Base-by-base conservation (phyloP, 129 eudicot species). In the Chrysanthemum seticuspe region DNA sequence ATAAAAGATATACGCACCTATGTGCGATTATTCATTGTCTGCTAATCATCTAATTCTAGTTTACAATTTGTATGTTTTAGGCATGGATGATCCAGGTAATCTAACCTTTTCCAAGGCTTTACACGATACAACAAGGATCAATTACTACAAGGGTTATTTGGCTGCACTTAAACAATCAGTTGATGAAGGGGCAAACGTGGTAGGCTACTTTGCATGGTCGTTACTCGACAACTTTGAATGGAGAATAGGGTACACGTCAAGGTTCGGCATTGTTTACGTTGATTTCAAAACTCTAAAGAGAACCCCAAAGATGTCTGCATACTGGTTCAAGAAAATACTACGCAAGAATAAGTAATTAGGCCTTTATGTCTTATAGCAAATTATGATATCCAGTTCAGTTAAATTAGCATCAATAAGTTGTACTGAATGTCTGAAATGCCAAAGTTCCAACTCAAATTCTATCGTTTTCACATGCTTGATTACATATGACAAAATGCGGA, bases 201-300 rank as follows among this genome's bases (percentile, higher is more conserved):
- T 76, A 8, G 98, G 98, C 68, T 93, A 90, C 83, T 93, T 93
- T 82, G 96, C 94, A 1, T 93, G 98, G 98, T 87, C 98, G 5
- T 81, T 89, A 44, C 86, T 93, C 5, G 98, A 93, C 72, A 93
- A 93, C 75, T 93, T 89, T 36, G 98, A 93, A 55, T 93, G 98
- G 98, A 79, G 97, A 79, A 61, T 86, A 61, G 98, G 97, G 13
- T 93, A 93, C 67, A 87, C 97, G 10, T 90, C 97, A 40, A 79
- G 98, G 59, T 93, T 93, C 68, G 98, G 97, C 63, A 82, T 93
- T 6, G 92, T 87, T 11, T 90, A 87, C 4, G 97, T 93, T 6
- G 93, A 93, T 79, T 93, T 82, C 81, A 83, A 86, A 14, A 84
- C 88, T 52, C 92, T 93, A 14, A 87, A 84, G 87, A 84, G 98